These are phyloP conservation scores for Epichloe sp. DNA, from an alignment of 2,329 filamentous ascomycete species.

Conservation along the genomic window DNA sequence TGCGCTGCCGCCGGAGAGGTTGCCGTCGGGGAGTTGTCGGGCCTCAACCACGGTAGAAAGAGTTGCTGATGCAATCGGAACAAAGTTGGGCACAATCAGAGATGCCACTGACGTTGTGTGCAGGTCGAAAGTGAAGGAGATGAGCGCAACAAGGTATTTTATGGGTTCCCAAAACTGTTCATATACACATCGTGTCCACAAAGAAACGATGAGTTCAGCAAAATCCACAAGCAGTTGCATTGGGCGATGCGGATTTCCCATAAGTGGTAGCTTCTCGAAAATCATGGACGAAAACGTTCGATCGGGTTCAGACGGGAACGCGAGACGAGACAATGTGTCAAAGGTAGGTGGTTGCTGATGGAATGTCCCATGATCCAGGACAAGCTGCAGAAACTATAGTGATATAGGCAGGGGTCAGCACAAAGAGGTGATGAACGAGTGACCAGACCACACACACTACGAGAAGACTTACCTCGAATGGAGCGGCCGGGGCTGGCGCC, in stretches of 20 bases:
- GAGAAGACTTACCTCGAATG: slow-evolving; percentile 32
- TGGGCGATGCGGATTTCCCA: slow-evolving; percentile 35
- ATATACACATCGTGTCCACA: slow-evolving; percentile 56
- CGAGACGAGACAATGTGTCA: slow-evolving; percentile 51
- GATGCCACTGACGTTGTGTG: slow-evolving; percentile 47
- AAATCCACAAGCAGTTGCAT: slow-evolving; percentile 50
- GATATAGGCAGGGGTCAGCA: neutral
- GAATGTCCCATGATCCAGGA: slow-evolving; percentile 48
- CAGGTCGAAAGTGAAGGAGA: slow-evolving; percentile 50
- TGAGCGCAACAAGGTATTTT: slow-evolving; percentile 48
- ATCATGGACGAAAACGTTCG: slow-evolving; percentile 51
- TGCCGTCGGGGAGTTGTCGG: slow-evolving; percentile 34
- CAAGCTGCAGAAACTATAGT: slow-evolving; percentile 45
- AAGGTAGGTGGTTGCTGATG: slow-evolving; percentile 48
- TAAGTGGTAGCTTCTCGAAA: slow-evolving; percentile 50
- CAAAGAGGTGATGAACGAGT: neutral
- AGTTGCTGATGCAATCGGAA: slow-evolving; percentile 44
- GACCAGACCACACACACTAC: neutral
- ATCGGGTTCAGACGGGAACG: slow-evolving; percentile 48
- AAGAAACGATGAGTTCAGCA: slow-evolving; percentile 45
- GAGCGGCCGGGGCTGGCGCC: slow-evolving; percentile 14
- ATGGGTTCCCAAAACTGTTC: slow-evolving; percentile 53
- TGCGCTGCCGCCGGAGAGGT: slow-evolving; percentile 26
- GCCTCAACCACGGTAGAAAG: slow-evolving; percentile 46
- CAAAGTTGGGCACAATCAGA: slow-evolving; percentile 42